Percentiles rank a stretch among this genome's conserved stretches.
Conservation (phyloP, 164 flowering plant genomes). For the Chimonanthus salicifolius region DNA sequence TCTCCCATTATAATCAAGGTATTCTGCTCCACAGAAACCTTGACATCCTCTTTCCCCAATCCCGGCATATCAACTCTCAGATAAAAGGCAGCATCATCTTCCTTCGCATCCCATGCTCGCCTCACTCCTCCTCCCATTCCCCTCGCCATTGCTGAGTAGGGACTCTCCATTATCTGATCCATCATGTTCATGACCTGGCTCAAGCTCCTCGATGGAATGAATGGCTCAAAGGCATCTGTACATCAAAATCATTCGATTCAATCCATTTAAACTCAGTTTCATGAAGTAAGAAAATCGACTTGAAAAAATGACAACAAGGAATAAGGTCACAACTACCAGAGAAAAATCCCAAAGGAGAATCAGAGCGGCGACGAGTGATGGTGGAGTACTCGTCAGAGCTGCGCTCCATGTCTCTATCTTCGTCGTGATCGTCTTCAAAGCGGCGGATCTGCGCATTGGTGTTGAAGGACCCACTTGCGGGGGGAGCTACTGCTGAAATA, state of each 20-base stretch:
- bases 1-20: conserved; percentile 59
- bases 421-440: conserved; percentile 14
- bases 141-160: conserved; percentile 28
- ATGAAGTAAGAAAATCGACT: not conserved
- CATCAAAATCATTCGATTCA: not conserved
- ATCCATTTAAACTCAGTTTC: not conserved
- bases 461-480: conserved; percentile 28
- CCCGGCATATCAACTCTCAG: conserved; percentile 79
- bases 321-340: conserved; percentile 31
- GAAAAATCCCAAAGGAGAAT: conserved; percentile 20
- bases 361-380: conserved; percentile 10
- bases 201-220: conserved; percentile 46
- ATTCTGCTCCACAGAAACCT: conserved; percentile 55
- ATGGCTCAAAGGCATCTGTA: conserved; percentile 62
- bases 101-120: conserved; percentile 62
- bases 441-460: conserved; percentile 21
- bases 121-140: conserved; percentile 34
- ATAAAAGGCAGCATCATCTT: conserved; percentile 43
- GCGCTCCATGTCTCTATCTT: conserved; percentile 24
- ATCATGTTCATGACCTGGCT: conserved; percentile 66
- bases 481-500: conserved; percentile 8
- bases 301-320: not conserved
- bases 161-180: conserved; percentile 58
- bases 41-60: conserved; percentile 54
- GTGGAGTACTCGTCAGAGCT: conserved; percentile 10